Evolutionary conservation across 768 basidiomycete genomes (phyloP).

Genomic region (Hygrophorus pudorinus): DNA sequence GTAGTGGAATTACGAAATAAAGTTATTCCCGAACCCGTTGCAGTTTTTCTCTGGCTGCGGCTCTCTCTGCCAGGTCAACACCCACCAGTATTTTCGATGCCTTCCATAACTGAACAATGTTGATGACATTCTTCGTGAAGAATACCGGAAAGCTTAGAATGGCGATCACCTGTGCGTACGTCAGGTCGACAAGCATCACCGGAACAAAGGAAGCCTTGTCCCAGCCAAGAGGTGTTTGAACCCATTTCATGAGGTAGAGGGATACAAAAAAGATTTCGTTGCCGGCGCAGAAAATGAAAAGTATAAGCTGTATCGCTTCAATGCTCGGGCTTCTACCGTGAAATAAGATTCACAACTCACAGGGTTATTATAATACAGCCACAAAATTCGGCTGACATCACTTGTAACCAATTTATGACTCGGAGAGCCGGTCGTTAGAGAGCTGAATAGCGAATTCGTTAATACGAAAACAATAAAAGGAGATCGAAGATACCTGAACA

Average conservation of each 20-base stretch:
- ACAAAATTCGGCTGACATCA: conserved; percentile 86
- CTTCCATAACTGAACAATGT: conserved; percentile 96
- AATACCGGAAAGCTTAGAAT: conserved; percentile 56
- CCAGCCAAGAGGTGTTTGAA: conserved; percentile 56
- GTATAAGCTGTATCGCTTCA: conserved; percentile 44
- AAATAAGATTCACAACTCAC: conserved; percentile 35
- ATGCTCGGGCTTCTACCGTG: background rate
- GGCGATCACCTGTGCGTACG: conserved; percentile 73
- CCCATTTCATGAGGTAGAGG: conserved; percentile 89
- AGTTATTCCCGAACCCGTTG: conserved; percentile 8
- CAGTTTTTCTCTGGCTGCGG: conserved; percentile 40
- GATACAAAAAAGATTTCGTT: conserved; percentile 96
- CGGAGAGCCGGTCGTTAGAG: conserved; percentile 85
- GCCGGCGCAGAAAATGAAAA: conserved; percentile 88
- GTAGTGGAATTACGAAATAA: conserved; percentile 9
- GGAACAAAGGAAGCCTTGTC: conserved; percentile 14
- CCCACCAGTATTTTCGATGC: conserved; percentile 92
- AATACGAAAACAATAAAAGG: background rate
- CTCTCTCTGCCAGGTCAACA: conserved; percentile 82
- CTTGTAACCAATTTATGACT: conserved; percentile 91
- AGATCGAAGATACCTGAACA: conserved; percentile 74
- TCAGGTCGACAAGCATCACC: conserved; percentile 27
- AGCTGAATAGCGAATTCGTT: conserved; percentile 35
- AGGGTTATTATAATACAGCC: conserved; percentile 88
- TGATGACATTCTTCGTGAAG: conserved; percentile 82